Evolutionary conservation across 805 yeast species (phyloP).

Genomic region (Ascoidea tarda): DNA sequence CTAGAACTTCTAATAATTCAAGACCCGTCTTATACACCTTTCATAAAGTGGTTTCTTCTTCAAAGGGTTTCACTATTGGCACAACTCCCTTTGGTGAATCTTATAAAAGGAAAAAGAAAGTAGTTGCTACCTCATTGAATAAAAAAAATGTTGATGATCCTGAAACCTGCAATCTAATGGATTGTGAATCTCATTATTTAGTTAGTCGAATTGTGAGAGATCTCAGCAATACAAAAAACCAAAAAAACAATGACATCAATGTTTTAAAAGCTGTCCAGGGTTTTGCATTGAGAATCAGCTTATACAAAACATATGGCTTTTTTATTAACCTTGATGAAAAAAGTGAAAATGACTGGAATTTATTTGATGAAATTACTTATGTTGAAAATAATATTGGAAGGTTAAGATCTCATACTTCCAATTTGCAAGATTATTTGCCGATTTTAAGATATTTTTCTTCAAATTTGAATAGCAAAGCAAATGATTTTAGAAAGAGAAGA

Average conservation of each 20-base stretch:
- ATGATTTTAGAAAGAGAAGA: constrained; percentile 26
- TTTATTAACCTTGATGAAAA: constrained; percentile 25
- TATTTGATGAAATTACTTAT: constrained; percentile 36
- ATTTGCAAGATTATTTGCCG: constrained; percentile 41
- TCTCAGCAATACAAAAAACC: constrained; percentile 7
- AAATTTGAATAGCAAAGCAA: constrained; percentile 13
- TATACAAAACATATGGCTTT: constrained; percentile 38
- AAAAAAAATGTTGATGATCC: constrained; percentile 18
- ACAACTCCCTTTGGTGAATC: constrained; percentile 44
- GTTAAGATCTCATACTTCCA: constrained; percentile 42
- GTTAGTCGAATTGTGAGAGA: constrained; percentile 12
- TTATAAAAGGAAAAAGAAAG: constrained; percentile 32
- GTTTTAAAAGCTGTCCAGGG: constrained; percentile 29
- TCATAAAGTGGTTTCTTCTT: constrained; percentile 42
- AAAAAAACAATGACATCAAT: constrained; percentile 21
- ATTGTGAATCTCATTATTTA: constrained; percentile 21
- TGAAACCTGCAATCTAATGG: constrained; percentile 21
- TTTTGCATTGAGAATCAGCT: constrained; percentile 35
- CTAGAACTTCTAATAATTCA: constrained; percentile 42
- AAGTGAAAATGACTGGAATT: constrained; percentile 15
- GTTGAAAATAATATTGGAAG: constrained; percentile 45
- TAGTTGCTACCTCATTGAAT: constrained; percentile 29
- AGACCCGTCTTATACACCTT: constrained; percentile 57
- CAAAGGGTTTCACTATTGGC: constrained; percentile 49
- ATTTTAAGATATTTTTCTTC: constrained; percentile 21